phyloP scores from a whole-genome alignment of 371 early-diverging fungal species.

The Rhizomucor miehei region DNA sequence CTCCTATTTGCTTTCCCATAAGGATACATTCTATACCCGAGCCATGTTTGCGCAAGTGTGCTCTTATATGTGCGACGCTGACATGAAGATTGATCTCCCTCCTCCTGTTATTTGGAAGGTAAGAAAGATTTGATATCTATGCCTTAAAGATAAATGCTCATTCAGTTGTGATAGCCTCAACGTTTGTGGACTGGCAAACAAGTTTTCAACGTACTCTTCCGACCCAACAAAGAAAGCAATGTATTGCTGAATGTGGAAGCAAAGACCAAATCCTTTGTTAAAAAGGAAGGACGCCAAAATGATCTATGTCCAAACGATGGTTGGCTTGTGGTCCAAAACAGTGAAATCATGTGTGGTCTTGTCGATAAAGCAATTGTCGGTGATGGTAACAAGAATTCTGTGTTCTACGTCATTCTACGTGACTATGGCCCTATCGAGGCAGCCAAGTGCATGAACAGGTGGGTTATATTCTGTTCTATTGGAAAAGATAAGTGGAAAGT shows the following conservation, averaged over 20 bases:
- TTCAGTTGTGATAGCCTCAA: constrained; percentile 43
- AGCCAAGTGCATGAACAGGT: constrained; percentile 91
- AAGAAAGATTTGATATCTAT: background rate
- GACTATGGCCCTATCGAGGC: constrained; percentile 90
- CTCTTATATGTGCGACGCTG: constrained; percentile 81
- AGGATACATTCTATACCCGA: constrained; percentile 96
- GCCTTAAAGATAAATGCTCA: background rate
- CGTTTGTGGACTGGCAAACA: constrained; percentile 67
- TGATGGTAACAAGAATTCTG: constrained; percentile 93
- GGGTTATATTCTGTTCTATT: background rate
- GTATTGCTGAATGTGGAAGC: constrained; percentile 86
- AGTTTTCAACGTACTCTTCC: constrained; percentile 82
- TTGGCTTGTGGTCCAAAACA: constrained; percentile 86
- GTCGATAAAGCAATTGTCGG: constrained; percentile 97
- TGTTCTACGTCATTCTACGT: constrained; percentile 91
- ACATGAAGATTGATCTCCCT: constrained; percentile 84
- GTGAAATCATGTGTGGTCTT: constrained; percentile 93
- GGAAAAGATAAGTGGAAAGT: background rate
- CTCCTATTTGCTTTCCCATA: constrained; percentile 88
- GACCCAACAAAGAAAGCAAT: constrained; percentile 74
- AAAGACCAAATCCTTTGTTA: constrained; percentile 76
- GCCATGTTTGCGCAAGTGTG: constrained; percentile 90
- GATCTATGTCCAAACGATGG: constrained; percentile 93
- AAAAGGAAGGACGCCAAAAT: constrained; percentile 54
- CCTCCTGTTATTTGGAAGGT: constrained; percentile 91